phyloP scores from a whole-genome alignment of 352 stramenopile species.

The Pythium dissimile region DNA sequence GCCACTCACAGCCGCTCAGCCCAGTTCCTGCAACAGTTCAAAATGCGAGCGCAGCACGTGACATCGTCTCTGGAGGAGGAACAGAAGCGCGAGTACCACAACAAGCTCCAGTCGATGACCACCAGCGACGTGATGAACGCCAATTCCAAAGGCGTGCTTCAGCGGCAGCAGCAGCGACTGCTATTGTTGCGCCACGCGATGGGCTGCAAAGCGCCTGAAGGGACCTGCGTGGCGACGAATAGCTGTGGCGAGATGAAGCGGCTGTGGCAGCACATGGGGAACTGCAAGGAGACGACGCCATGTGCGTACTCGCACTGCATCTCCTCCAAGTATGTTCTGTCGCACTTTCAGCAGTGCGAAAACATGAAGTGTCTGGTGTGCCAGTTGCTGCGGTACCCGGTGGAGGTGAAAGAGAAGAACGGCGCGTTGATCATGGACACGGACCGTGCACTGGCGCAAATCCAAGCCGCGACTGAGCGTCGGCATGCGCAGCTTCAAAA shows the following conservation, averaged over 20 bases:
- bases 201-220: constrained; percentile 96
- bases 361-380: constrained; percentile 97
- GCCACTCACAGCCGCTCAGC: constrained; percentile 65
- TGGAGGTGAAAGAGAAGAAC: constrained; percentile 93
- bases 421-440: constrained; percentile 81
- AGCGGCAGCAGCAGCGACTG: constrained; percentile 97
- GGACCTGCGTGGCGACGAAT: constrained; percentile 91
- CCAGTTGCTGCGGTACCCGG: constrained; percentile 95
- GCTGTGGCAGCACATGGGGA: constrained; percentile 98
- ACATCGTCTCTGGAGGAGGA: constrained; percentile 79
- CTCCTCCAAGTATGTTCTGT: constrained; percentile 98
- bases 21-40: constrained; percentile 83
- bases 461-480: constrained; percentile 66
- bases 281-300: constrained; percentile 95
- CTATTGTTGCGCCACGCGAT: constrained; percentile 96
- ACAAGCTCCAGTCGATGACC: constrained; percentile 81
- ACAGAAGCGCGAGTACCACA: constrained; percentile 79
- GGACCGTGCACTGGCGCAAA: constrained; percentile 71
- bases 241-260: constrained; percentile 98
- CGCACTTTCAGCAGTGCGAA: constrained; percentile 98
- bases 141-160: constrained; percentile 92
- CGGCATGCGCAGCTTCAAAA: constrained; percentile 17
- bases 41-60: constrained; percentile 69
- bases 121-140: constrained; percentile 65
- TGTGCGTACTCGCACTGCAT: constrained; percentile 98